Evolutionary conservation across 495 filamentous ascomycete species (phyloP).

Genomic region (Pseudoneurospora amorphoporcata): DNA sequence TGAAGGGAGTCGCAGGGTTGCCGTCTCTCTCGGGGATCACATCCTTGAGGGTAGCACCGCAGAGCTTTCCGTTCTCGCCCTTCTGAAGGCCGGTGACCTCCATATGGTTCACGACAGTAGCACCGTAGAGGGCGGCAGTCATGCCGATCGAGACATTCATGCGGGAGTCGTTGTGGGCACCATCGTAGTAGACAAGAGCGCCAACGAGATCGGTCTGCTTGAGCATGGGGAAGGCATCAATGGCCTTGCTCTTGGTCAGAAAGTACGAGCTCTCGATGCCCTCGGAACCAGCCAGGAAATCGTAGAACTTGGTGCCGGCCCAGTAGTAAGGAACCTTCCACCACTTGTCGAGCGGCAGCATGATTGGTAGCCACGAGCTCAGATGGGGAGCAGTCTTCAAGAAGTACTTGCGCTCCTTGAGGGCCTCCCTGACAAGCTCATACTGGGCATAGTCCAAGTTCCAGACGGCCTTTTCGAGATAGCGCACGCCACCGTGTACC

Average conservation of each 20-base stretch:
- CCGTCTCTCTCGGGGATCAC: slow-evolving; percentile 48
- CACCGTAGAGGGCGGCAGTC: slow-evolving; percentile 89
- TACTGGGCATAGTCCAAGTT: slow-evolving; percentile 96
- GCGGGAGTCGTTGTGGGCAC: slow-evolving; percentile 93
- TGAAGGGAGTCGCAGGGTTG: slow-evolving; percentile 48
- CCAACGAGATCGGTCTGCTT: slow-evolving; percentile 77
- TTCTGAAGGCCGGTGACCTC: slow-evolving; percentile 82
- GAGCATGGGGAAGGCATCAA: slow-evolving; percentile 97
- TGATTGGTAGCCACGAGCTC: slow-evolving; percentile 91
- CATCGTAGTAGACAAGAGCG: slow-evolving; percentile 96
- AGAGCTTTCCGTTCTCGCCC: slow-evolving; percentile 65
- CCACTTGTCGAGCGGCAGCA: slow-evolving; percentile 93
- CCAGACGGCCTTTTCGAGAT: slow-evolving; percentile 94
- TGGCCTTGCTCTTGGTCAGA: slow-evolving; percentile 82
- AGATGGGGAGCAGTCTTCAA: slow-evolving; percentile 92
- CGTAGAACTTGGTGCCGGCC: slow-evolving; percentile 91
- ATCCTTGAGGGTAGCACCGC: slow-evolving; percentile 71
- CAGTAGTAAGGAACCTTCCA: slow-evolving; percentile 98
- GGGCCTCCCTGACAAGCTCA: slow-evolving; percentile 81
- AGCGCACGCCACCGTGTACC: slow-evolving; percentile 92
- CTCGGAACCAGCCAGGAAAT: slow-evolving; percentile 87
- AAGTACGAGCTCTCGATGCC: slow-evolving; percentile 98
- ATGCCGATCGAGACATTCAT: slow-evolving; percentile 97
- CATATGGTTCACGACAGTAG: slow-evolving; percentile 85
- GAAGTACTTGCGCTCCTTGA: slow-evolving; percentile 93